Conservation (phyloP, 2,329 filamentous ascomycete species). For the Colletotrichum coccodes region DNA sequence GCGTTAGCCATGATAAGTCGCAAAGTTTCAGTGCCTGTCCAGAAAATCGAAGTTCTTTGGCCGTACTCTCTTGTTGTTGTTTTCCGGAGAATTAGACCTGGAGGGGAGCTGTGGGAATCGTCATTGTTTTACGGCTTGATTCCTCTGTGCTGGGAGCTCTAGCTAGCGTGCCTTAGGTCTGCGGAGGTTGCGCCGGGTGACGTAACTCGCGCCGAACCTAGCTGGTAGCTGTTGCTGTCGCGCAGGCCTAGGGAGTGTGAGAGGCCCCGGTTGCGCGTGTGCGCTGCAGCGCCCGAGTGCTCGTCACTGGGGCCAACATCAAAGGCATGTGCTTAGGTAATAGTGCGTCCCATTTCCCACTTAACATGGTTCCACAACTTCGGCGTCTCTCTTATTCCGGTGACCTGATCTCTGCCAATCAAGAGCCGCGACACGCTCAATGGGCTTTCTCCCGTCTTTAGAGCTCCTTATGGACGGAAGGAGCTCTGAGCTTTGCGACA, state of each 20-base stretch:
- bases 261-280: neutral
- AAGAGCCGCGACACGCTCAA: neutral
- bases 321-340: neutral
- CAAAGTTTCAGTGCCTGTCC: neutral
- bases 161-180: constrained; percentile 12
- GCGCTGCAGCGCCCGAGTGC: neutral
- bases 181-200: constrained; percentile 8
- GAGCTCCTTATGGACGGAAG: constrained; percentile 6
- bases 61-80: constrained; percentile 6
- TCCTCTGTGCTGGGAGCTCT: constrained; percentile 21
- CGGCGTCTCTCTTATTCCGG: constrained; percentile 15
- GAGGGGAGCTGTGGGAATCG: constrained; percentile 7
- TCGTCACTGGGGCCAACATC: neutral
- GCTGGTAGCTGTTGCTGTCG: neutral
- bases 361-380: no score
- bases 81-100: neutral
- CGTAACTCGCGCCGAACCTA: neutral
- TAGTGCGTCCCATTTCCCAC: neutral
- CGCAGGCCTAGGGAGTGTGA: neutral
- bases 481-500: constrained; percentile 17
- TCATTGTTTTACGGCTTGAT: constrained; percentile 23
- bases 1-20: constrained; percentile 50
- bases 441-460: neutral
- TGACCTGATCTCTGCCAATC: neutral
- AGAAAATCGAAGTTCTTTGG: neutral